Percentiles rank a stretch among this genome's conserved stretches.
Conservation (phyloP, 2,329 filamentous ascomycete species). For the Hymenotorrendiella dingleyae region DNA sequence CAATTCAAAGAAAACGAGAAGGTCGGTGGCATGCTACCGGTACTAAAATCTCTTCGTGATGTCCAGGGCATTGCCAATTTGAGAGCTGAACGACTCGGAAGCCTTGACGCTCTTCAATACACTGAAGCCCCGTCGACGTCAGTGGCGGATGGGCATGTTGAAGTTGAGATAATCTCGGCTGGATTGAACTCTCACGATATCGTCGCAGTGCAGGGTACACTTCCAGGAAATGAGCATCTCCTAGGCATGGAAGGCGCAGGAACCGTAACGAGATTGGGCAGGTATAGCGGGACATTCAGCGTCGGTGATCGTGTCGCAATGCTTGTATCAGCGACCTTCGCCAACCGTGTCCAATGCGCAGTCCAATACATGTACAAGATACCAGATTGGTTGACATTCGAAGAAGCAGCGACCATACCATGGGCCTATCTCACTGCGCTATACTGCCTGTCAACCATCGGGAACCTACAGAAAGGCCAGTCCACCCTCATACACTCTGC, state of each 20-base stretch:
- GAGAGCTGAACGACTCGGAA: conserved; percentile 11
- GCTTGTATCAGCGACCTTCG: conserved; percentile 1
- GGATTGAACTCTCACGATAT: conserved; percentile 17
- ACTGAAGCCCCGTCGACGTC: not conserved
- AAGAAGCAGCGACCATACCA: conserved; percentile 18
- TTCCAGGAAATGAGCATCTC: conserved; percentile 14
- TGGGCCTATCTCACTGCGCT: conserved; percentile 14
- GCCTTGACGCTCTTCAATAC: conserved; percentile 3
- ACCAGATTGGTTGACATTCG: conserved; percentile 15
- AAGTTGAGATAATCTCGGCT: conserved; percentile 7
- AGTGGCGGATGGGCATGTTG: conserved; percentile 5
- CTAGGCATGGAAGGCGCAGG: conserved; percentile 25
- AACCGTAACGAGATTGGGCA: conserved; percentile 22
- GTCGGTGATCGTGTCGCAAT: conserved; percentile 22
- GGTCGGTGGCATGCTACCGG: conserved; percentile 11
- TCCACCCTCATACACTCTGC: conserved; percentile 29
- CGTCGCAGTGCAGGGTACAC: conserved; percentile 17
- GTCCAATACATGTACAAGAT: conserved; percentile 23
- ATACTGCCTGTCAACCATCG: conserved; percentile 13
- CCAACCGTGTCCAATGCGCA: conserved; percentile 17
- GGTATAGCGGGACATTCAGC: conserved; percentile 12
- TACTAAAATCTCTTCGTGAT: conserved; percentile 6
- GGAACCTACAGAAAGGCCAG: conserved; percentile 25
- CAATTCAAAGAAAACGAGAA: conserved; percentile 20
- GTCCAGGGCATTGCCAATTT: conserved; percentile 2